Conservation (phyloP, 1,284 basidiomycete genomes). For the Trichosporon sp. region DNA sequence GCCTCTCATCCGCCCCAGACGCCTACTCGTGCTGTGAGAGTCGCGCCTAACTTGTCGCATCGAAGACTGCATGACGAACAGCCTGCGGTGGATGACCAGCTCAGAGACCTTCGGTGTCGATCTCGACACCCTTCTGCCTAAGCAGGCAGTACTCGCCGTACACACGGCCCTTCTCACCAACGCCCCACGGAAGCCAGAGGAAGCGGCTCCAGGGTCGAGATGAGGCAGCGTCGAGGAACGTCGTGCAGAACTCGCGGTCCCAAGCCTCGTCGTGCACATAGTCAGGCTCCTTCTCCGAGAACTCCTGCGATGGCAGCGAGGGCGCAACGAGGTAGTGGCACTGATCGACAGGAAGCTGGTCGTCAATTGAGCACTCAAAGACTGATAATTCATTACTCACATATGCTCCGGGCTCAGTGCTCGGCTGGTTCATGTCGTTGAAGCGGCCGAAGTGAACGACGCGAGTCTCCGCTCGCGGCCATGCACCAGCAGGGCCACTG, state of each 20-base stretch:
- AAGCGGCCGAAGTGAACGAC: conserved; percentile 58
- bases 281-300: conserved; percentile 65
- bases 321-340: conserved; percentile 87
- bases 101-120: background rate
- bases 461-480: conserved; percentile 64
- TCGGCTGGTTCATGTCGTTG: conserved; percentile 82
- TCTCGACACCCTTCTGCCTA: conserved; percentile 25
- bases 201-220: conserved; percentile 65
- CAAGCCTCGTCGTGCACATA: conserved; percentile 56
- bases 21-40: no score
- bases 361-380: no score
- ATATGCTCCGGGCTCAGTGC: conserved; percentile 62
- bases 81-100: background rate
- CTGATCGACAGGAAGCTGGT: conserved; percentile 61
- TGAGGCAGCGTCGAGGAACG: conserved; percentile 73
- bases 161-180: conserved; percentile 42
- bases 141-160: conserved; percentile 55
- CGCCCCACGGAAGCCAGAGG: conserved; percentile 67
- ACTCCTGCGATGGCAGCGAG: conserved; percentile 65
- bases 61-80: background rate
- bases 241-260: conserved; percentile 67
- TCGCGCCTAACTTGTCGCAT: no score
- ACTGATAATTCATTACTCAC: conserved; percentile 60
- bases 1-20: no score
- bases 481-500: conserved; percentile 45